Evolutionary conservation across 345 rosid genomes (phyloP).

Genomic region (Eucalyptus cloeziana): DNA sequence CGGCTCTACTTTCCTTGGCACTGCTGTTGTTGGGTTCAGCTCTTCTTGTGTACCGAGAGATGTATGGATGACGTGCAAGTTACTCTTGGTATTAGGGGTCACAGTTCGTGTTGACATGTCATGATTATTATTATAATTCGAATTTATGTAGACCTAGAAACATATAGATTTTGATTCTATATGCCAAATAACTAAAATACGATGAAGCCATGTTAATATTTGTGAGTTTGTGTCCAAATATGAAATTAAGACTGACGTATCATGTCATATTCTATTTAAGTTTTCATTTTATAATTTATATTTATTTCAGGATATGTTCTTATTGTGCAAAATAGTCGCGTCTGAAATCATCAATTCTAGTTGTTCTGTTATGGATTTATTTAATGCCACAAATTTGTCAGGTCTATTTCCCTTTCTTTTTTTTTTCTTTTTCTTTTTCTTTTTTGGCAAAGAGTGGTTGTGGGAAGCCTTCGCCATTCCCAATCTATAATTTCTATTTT

Average conservation of each 20-base stretch:
- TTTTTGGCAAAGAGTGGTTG: not conserved
- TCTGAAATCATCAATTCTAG: accelerated
- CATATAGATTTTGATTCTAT: not conserved
- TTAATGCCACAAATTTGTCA: not conserved
- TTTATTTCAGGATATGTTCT: accelerated
- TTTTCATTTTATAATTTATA: not conserved
- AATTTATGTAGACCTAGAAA: not conserved
- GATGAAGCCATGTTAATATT: not conserved
- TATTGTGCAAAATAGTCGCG: not conserved
- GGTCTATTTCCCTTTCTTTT: not conserved
- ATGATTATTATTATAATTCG: not conserved
- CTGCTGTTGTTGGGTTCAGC: not conserved
- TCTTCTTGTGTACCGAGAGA: not conserved
- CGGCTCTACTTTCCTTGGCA: not conserved
- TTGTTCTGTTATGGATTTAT: not conserved
- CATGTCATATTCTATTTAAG: accelerated
- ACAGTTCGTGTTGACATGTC: not conserved
- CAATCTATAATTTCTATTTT: not conserved
- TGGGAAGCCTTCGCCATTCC: not conserved
- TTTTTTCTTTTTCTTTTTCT: accelerated
- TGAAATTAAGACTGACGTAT: accelerated
- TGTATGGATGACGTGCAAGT: not conserved
- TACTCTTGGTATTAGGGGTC: not conserved
- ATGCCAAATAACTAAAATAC: not conserved
- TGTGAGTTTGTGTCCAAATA: not conserved